Evolutionary conservation across 805 yeast species (phyloP).

Genomic region (Candida sanyiensis): DNA sequence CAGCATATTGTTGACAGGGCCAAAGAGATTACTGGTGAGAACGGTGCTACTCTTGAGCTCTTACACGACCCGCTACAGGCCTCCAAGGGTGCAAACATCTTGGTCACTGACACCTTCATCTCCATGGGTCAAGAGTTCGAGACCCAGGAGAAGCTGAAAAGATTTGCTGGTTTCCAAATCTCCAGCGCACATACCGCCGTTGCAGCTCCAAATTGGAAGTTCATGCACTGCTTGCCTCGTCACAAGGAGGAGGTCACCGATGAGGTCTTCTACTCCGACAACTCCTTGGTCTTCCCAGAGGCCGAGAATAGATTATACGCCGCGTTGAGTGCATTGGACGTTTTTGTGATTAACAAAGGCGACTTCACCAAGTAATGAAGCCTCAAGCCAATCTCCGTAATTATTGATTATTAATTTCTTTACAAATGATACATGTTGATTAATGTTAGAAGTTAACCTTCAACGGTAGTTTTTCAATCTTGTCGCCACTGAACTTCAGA

Average conservation of each 20-base stretch:
- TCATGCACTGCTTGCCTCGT: constrained; percentile 98
- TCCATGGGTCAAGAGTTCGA: constrained; percentile 97
- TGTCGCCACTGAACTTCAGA: constrained; percentile 9
- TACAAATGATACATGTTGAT: background rate
- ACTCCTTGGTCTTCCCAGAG: constrained; percentile 86
- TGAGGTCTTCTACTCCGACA: constrained; percentile 80
- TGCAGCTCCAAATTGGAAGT: constrained; percentile 73
- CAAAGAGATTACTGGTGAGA: constrained; percentile 41
- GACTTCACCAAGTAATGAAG: constrained; percentile 30
- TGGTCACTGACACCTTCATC: constrained; percentile 95
- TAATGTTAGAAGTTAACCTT: constrained; percentile 18
- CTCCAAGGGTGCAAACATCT: constrained; percentile 63
- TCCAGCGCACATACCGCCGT: constrained; percentile 52
- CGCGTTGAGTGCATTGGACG: constrained; percentile 90
- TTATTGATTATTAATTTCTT: no score
- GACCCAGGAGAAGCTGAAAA: constrained; percentile 61
- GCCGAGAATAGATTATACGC: constrained; percentile 96
- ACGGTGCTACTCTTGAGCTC: constrained; percentile 48
- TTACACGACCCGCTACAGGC: constrained; percentile 75
- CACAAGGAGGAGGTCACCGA: constrained; percentile 92
- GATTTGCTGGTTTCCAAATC: constrained; percentile 85
- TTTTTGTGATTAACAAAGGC: constrained; percentile 82
- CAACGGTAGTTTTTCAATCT: constrained; percentile 9
- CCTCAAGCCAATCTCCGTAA: no score
- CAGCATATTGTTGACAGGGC: constrained; percentile 50